phyloP scores from a whole-genome alignment of 2,329 filamentous ascomycete species.

The Aspergillus latus region DNA sequence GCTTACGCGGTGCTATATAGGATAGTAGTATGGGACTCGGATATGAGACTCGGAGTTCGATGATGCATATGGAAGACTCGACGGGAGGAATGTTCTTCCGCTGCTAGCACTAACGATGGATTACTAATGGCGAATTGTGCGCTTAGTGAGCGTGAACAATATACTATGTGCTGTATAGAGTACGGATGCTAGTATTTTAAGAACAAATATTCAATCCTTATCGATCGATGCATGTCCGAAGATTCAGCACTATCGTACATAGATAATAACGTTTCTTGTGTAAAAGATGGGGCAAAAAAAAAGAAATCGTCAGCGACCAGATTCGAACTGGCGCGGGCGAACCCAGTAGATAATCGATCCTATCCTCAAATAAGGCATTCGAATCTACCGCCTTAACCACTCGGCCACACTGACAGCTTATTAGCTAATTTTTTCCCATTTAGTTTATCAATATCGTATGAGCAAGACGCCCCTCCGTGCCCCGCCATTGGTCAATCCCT shows the following conservation, averaged over 20 bases:
- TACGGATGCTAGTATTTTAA: too few species aligned
- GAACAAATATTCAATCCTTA: too few species aligned
- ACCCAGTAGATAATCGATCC: conserved; percentile 3
- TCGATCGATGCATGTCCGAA: too few species aligned
- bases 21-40: not conserved
- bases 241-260: too few species aligned
- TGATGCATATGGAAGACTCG: conserved; percentile 4
- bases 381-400: conserved; percentile 9
- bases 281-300: not conserved
- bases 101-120: not conserved
- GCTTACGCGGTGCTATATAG: not conserved
- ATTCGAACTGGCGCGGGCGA: conserved; percentile 8
- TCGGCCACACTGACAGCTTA: conserved; percentile 4
- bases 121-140: not conserved
- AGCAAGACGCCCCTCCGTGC: not conserved
- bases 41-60: not conserved
- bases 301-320: conserved; percentile 5
- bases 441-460: not conserved
- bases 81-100: conserved; percentile 2
- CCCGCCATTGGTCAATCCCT: conserved; percentile 4
- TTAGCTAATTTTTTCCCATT: not conserved
- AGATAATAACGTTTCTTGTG: too few species aligned
- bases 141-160: not conserved
- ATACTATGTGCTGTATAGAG: not conserved
- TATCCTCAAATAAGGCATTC: not conserved